Evolutionary conservation across 768 basidiomycete genomes (phyloP).

Genomic region (Leccinum uliginosum): DNA sequence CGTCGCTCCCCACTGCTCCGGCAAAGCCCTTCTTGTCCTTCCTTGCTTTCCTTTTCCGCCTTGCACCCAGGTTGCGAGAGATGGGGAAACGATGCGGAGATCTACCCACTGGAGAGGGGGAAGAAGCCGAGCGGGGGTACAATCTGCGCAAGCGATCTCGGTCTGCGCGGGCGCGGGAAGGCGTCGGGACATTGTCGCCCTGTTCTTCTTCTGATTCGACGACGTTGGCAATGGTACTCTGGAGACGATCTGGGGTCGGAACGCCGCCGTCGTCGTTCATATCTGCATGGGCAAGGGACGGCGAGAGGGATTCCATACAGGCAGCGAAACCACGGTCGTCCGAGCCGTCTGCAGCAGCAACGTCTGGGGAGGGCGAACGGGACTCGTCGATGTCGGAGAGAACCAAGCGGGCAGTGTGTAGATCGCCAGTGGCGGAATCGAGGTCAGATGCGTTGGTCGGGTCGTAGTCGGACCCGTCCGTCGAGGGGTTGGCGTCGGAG

Average conservation of each 20-base stretch:
- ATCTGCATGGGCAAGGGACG: conserved; percentile 28
- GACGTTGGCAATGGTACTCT: background rate
- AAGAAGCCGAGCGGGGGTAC: conserved; percentile 42
- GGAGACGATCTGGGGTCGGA: conserved; percentile 5
- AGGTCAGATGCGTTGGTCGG: conserved; percentile 21
- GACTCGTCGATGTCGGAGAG: conserved; percentile 28
- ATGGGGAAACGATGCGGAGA: conserved; percentile 23
- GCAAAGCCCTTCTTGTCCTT: conserved; percentile 10
- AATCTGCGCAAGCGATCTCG: conserved; percentile 29
- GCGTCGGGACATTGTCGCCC: conserved; percentile 3
- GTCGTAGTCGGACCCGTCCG: conserved; percentile 15
- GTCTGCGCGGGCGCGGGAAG: conserved; percentile 18
- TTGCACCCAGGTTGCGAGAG: conserved; percentile 10
- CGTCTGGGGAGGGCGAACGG: conserved; percentile 27
- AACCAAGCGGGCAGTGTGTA: background rate
- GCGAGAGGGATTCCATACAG: conserved; percentile 33
- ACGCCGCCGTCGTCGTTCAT: background rate
- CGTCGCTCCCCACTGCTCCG: conserved; percentile 11
- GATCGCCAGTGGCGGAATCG: conserved; percentile 16
- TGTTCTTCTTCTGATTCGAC: background rate
- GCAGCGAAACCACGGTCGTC: conserved; percentile 32
- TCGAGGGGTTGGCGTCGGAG: conserved; percentile 43
- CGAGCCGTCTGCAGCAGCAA: conserved; percentile 28
- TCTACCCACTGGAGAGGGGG: conserved; percentile 50
- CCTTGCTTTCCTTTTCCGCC: conserved; percentile 17